Evolutionary conservation across 371 early-diverging fungal genomes (phyloP), one percentile per base, ranked within the genome.

Genomic region (Fennellomyces sp.): DNA sequence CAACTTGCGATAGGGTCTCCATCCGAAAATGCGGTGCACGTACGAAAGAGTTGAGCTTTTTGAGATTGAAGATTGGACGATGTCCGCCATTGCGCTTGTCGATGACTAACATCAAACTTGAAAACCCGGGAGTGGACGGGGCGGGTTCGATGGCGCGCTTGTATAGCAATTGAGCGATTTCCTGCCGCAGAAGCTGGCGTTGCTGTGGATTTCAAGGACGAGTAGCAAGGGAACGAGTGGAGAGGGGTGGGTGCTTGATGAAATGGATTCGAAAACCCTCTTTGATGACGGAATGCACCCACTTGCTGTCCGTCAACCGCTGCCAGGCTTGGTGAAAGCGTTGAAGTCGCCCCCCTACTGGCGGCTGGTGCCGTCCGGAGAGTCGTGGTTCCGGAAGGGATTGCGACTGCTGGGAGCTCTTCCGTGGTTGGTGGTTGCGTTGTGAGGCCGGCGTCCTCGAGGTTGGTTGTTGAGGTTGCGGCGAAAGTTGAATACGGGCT

Each of bases 61-160:
- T 27, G 30, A 72, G 59, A 58, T 72, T 72, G 62, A 67, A 59
- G 17, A 64, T 58, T 5, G 67, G 67, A 8, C 61, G 52, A 17
- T 55, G 52, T 17, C 56, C 67, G 1, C 67, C 67, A 3, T 50
- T 65, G 28, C 52, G 53, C 41, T 65, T 71, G 60, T 45, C 60
- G 25, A 71, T 64, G 0, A 64, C 64, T 39, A 71, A 71, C 25
- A 71, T 35, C 2, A 38, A 33, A 55, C 62, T 59, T 27, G 15
- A 3, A 35, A 64, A 70, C 15, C 69, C 60, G 2, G 33, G 52
- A 7, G 23, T 15, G 15, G 56, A 26, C 13, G 27, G 41, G 15
- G 52, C 60, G 15, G 52, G 60, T 25, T 60, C 60, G 2, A 60
- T 60, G 1, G 52, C 60, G 0, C 19, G 39, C 30, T 60, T 51